These are phyloP conservation scores for Trypanosoma theileri DNA, from an alignment of 208 protist genomes.

Conservation along the genomic window DNA sequence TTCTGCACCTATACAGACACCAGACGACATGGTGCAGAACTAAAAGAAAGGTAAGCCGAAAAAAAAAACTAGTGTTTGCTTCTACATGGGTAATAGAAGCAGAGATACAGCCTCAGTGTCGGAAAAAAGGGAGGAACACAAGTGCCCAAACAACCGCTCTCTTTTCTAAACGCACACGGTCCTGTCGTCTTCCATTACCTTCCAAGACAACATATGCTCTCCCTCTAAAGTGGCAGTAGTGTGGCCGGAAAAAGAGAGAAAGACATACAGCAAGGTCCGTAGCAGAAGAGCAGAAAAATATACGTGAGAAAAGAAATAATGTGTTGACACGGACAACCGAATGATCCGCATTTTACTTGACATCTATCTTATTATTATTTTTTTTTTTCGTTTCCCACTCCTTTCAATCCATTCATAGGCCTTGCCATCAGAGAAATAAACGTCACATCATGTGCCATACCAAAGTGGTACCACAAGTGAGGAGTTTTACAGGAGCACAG, in stretches of 20 bases:
- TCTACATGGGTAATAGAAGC: background rate
- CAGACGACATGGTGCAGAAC: background rate
- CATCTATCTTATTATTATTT: conserved; percentile 2
- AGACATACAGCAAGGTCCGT: background rate
- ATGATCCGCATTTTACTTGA: background rate
- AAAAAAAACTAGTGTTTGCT: background rate
- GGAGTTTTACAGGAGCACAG: too few relatives aligned
- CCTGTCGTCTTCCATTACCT: conserved; percentile 19
- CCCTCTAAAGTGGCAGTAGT: conserved; percentile 28
- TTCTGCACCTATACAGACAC: too few relatives aligned
- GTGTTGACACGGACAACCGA: background rate
- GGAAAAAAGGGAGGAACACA: background rate
- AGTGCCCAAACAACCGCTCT: background rate
- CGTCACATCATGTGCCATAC: background rate
- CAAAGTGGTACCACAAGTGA: too few relatives aligned
- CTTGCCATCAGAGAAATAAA: background rate
- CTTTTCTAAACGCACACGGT: conserved; percentile 1
- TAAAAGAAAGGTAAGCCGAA: background rate
- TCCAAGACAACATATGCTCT: background rate
- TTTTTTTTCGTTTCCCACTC: background rate
- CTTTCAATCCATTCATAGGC: background rate
- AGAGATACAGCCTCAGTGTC: background rate
- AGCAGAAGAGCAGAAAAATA: conserved; percentile 15
- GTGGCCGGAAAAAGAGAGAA: conserved; percentile 25
- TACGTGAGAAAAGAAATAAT: background rate